A percentile compares a stretch with the other conserved stretches of the same genome.
Evolutionary conservation across 2,329 filamentous ascomycete species (phyloP).

Genomic region (Calonectria naviculata): DNA sequence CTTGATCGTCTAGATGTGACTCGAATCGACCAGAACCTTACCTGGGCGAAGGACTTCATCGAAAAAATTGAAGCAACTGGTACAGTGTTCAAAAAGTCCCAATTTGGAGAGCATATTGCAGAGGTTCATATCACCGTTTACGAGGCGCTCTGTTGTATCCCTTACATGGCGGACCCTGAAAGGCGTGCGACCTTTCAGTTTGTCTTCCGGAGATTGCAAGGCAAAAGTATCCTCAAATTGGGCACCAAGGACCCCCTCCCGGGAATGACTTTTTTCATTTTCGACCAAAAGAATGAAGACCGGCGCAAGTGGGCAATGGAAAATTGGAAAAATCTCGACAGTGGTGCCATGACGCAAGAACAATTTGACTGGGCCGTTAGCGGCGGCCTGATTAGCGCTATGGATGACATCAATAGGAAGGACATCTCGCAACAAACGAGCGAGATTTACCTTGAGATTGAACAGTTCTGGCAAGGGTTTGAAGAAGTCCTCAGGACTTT

Average conservation of each 20-base stretch:
- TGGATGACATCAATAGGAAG: conserved; percentile 68
- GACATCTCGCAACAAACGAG: conserved; percentile 50
- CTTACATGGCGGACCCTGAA: conserved; percentile 72
- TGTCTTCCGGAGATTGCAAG: conserved; percentile 80
- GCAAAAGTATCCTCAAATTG: conserved; percentile 82
- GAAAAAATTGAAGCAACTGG: conserved; percentile 60
- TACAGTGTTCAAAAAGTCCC: conserved; percentile 57
- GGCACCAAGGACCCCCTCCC: conserved; percentile 79
- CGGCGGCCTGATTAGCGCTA: conserved; percentile 75
- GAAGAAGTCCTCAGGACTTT: conserved; percentile 79
- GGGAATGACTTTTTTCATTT: conserved; percentile 87
- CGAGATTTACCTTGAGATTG: conserved; percentile 60
- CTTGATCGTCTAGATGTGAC: conserved; percentile 70
- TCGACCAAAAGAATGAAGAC: conserved; percentile 70
- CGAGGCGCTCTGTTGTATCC: conserved; percentile 86
- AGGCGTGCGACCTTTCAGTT: conserved; percentile 75
- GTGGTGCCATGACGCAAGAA: conserved; percentile 69
- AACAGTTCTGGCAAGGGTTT: conserved; percentile 84
- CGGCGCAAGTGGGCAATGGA: conserved; percentile 51
- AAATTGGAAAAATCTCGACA: conserved; percentile 61
- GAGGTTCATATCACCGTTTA: conserved; percentile 84
- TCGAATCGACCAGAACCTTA: conserved; percentile 70
- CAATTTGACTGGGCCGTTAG: conserved; percentile 92
- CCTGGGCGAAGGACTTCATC: conserved; percentile 66
- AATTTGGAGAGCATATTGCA: conserved; percentile 59